A percentile compares a stretch with the other conserved stretches of the same genome.
Conservation (phyloP, 148 eudicot species). For the Cornus kousa region DNA sequence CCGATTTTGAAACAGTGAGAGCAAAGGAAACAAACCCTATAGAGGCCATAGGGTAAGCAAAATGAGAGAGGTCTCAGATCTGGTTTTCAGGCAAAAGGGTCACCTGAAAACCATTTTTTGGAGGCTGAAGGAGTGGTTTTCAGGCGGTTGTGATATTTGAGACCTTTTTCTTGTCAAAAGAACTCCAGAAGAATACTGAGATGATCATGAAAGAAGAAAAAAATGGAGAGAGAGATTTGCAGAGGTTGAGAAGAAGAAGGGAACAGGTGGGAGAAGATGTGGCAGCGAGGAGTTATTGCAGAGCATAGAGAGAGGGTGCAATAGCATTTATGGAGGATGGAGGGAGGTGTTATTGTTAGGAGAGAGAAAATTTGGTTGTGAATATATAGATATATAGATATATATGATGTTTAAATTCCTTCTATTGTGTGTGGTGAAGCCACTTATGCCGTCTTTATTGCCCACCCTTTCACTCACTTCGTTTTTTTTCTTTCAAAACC, state of each 20-base stretch:
- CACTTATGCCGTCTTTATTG: neutral
- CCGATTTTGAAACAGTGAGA: neutral
- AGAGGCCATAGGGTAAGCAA: neutral
- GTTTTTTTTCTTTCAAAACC: neutral
- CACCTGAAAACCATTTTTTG: constrained; percentile 6
- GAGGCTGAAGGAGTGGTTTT: constrained; percentile 2
- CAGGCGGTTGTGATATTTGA: constrained; percentile 1
- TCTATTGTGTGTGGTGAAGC: neutral
- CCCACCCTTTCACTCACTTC: neutral
- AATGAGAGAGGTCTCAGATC: neutral
- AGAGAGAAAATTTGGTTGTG: constrained; percentile 10
- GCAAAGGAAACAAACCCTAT: neutral
- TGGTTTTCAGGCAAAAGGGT: constrained; percentile 15
- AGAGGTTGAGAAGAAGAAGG: neutral
- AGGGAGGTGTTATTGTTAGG: constrained; percentile 25
- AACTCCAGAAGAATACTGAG: constrained; percentile 28
- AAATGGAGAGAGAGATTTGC: neutral
- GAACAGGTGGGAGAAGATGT: constrained; percentile 19
- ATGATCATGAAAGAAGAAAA: neutral
- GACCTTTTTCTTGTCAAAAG: constrained; percentile 35
- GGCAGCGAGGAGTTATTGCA: constrained; percentile 40
- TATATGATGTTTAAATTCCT: neutral
- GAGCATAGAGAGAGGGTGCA: constrained; percentile 43
- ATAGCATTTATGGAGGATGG: constrained; percentile 37
- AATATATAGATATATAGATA: neutral